phyloP scores from a whole-genome alignment of 2,329 filamentous ascomycete genomes.

The Tympanopsis confertula region DNA sequence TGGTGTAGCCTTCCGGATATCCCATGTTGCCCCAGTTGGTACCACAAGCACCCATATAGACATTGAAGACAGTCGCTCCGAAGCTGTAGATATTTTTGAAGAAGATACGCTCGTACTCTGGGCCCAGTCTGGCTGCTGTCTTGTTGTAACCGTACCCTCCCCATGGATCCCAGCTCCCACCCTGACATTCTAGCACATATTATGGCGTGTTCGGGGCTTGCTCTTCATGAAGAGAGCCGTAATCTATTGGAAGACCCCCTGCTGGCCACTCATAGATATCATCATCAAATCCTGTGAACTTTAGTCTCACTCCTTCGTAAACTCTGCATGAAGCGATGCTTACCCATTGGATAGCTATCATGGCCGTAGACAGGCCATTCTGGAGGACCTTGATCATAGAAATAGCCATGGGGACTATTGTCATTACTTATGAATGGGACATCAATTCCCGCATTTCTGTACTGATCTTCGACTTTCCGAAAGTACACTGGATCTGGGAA shows the following conservation, averaged over 20 bases:
- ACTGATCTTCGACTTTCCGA: neutral
- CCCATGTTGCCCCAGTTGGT: slow-evolving; percentile 52
- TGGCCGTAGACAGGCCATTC: neutral
- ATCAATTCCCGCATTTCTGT: neutral
- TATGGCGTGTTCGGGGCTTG: slow-evolving; percentile 4
- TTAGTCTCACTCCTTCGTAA: neutral
- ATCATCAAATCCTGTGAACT: neutral
- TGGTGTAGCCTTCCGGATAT: slow-evolving; percentile 43
- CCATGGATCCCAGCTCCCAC: slow-evolving; percentile 14
- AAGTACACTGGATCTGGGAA: neutral
- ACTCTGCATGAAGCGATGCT: slow-evolving; percentile 1
- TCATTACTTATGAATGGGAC: neutral
- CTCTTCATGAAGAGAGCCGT: slow-evolving; percentile 29
- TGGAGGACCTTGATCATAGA: neutral
- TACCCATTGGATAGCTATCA: slow-evolving; percentile 15
- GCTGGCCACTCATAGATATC: neutral
- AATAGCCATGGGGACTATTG: neutral
- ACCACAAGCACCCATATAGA: slow-evolving; percentile 57
- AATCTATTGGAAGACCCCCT: slow-evolving; percentile 12
- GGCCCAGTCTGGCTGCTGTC: slow-evolving; percentile 38
- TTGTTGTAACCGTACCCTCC: slow-evolving; percentile 48
- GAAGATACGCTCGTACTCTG: slow-evolving; percentile 51
- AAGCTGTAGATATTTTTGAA: slow-evolving; percentile 51
- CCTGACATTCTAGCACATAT: slow-evolving; percentile 8
- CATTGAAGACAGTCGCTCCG: slow-evolving; percentile 42